phyloP scores from a whole-genome alignment of 75 land plant genomes.

The Chamaecyparis obtusa region DNA sequence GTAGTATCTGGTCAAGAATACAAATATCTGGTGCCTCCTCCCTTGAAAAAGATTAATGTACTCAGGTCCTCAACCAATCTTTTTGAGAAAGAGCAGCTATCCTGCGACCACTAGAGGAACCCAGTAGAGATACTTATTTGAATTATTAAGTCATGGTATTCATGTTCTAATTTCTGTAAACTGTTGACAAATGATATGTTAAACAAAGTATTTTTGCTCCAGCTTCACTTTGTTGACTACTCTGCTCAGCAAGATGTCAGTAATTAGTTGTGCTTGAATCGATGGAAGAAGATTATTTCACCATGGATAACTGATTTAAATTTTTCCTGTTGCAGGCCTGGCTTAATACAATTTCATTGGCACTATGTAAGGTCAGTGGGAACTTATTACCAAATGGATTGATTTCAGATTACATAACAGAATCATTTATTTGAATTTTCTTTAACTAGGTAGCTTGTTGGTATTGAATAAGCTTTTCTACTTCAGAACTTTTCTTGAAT shows the following conservation, averaged over 20 bases:
- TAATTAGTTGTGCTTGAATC: background rate
- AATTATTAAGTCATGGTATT: background rate
- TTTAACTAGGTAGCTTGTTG: background rate
- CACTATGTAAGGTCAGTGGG: conserved; percentile 74
- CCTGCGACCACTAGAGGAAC: no score
- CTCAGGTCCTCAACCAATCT: no score
- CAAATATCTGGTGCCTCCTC: no score
- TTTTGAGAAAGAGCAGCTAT: no score
- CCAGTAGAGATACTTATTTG: background rate
- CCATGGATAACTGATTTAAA: background rate
- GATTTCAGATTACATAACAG: background rate
- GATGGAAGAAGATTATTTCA: background rate
- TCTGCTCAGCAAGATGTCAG: background rate
- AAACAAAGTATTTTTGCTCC: background rate
- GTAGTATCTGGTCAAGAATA: no score
- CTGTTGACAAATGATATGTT: background rate
- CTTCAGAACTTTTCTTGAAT: background rate
- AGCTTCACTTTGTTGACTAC: background rate
- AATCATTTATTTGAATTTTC: background rate
- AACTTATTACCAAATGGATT: background rate
- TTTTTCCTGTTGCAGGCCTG: conserved; percentile 73
- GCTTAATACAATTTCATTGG: conserved; percentile 81
- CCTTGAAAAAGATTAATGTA: no score
- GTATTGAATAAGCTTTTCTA: background rate
- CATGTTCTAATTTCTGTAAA: background rate